Conservation (phyloP, 2,329 filamentous ascomycete genomes). For the Arthrobotrys musiformis region DNA sequence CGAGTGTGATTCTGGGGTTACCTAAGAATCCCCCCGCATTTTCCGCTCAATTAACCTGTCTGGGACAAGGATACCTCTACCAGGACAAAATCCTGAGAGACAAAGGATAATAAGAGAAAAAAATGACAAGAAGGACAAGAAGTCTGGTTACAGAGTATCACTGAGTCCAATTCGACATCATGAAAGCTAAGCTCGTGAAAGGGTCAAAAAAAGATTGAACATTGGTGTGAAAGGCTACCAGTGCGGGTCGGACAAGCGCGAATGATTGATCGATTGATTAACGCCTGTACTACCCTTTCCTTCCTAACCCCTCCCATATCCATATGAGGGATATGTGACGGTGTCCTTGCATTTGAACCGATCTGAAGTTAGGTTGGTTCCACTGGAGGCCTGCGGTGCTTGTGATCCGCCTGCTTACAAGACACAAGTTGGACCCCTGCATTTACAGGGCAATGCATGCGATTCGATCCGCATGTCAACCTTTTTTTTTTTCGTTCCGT, state of each 20-base stretch:
- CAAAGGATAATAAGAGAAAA: neutral
- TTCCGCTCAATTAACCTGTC: conserved; percentile 2
- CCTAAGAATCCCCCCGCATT: conserved; percentile 17
- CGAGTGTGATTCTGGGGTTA: neutral
- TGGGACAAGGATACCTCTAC: neutral
- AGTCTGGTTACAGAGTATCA: neutral
- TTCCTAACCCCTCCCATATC: no score
- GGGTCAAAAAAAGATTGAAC: neutral
- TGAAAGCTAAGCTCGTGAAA: neutral
- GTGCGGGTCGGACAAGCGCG: conserved; percentile 12
- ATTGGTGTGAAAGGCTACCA: neutral
- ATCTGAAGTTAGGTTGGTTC: neutral
- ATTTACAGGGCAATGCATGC: conserved; percentile 17
- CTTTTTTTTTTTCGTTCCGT: no score
- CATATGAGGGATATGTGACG: conserved; percentile 42
- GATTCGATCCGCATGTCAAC: conserved; percentile 13
- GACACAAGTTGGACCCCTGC: neutral
- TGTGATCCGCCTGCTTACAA: neutral
- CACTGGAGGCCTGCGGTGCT: conserved; percentile 4
- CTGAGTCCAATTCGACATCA: neutral
- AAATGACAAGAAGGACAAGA: neutral
- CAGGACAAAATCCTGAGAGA: neutral
- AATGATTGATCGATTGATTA: neutral
- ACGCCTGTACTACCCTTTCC: neutral
- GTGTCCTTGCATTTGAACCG: conserved; percentile 39